These are phyloP conservation scores for Peronospora tabacina DNA, from an alignment of 352 stramenopile species.

Conservation along the genomic window DNA sequence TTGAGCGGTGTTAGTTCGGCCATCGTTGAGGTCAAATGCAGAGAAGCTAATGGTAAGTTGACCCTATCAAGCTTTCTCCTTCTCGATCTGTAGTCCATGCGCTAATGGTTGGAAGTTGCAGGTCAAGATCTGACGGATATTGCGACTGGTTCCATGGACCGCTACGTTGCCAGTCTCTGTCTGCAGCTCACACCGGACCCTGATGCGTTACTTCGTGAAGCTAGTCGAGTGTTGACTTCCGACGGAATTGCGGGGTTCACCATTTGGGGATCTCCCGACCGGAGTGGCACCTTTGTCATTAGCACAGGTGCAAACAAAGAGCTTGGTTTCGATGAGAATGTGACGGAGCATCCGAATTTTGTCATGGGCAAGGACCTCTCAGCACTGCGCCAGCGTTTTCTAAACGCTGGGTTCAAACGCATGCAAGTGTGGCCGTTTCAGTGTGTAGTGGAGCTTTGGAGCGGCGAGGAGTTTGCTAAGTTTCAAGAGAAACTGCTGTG, in stretches of 20 bases:
- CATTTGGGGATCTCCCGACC: constrained; percentile 46
- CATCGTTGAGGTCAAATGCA: constrained; percentile 23
- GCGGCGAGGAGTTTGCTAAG: constrained; percentile 34
- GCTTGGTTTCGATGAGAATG: constrained; percentile 25
- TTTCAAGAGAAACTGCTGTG: constrained; percentile 26
- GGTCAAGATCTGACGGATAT: constrained; percentile 37
- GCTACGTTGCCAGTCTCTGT: constrained; percentile 44
- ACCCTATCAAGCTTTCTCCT: neutral
- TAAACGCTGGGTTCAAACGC: constrained; percentile 25
- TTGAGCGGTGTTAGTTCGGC: constrained; percentile 11
- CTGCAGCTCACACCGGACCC: constrained; percentile 42
- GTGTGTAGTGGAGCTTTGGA: constrained; percentile 44
- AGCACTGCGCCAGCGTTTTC: constrained; percentile 29
- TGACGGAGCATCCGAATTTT: constrained; percentile 37
- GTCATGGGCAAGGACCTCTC: constrained; percentile 37
- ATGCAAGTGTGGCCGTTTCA: constrained; percentile 47
- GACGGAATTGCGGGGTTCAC: constrained; percentile 45
- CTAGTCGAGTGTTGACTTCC: constrained; percentile 29
- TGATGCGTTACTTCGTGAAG: constrained; percentile 42
- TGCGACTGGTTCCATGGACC: constrained; percentile 29
- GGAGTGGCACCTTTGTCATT: constrained; percentile 35
- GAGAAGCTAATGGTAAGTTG: constrained; percentile 32
- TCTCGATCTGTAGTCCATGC: neutral
- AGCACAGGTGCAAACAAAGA: constrained; percentile 23
- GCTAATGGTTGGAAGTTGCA: constrained; percentile 11